phyloP scores from a whole-genome alignment of 345 rosid species.

The Kandelia obovata region DNA sequence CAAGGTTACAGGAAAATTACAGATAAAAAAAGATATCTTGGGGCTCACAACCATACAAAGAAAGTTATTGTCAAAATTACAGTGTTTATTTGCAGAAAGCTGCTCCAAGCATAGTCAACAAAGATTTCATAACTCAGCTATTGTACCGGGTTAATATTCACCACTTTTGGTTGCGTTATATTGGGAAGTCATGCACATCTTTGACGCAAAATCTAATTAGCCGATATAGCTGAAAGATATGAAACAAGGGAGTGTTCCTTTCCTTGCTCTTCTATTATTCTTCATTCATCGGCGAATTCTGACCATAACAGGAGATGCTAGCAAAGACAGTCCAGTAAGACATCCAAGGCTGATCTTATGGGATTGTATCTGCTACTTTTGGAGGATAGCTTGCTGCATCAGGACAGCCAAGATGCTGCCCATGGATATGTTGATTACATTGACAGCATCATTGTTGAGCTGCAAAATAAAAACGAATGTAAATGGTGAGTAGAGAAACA shows the following conservation, averaged over 20 bases:
- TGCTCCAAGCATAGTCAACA: neutral
- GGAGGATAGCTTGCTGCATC: conserved; percentile 30
- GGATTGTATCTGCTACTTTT: neutral
- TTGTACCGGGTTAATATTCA: neutral
- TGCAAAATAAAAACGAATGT: conserved; percentile 33
- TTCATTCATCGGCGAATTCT: neutral
- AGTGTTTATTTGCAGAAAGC: neutral
- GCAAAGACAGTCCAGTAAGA: neutral
- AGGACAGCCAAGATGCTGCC: conserved; percentile 82
- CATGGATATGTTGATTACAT: conserved; percentile 80
- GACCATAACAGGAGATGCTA: neutral
- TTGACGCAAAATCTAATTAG: neutral
- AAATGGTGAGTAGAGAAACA: neutral
- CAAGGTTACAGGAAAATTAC: neutral
- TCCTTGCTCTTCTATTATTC: neutral
- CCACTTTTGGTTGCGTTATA: neutral
- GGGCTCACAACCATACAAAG: neutral
- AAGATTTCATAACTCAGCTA: neutral
- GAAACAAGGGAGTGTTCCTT: neutral
- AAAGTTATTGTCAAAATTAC: neutral
- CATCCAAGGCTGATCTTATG: neutral
- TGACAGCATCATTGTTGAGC: conserved; percentile 91
- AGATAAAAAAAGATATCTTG: neutral
- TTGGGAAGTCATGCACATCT: neutral
- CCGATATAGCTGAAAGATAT: neutral